These are phyloP conservation scores for Chenopodium formosanum DNA, from an alignment of 148 eudicot species.

Conservation along the genomic window DNA sequence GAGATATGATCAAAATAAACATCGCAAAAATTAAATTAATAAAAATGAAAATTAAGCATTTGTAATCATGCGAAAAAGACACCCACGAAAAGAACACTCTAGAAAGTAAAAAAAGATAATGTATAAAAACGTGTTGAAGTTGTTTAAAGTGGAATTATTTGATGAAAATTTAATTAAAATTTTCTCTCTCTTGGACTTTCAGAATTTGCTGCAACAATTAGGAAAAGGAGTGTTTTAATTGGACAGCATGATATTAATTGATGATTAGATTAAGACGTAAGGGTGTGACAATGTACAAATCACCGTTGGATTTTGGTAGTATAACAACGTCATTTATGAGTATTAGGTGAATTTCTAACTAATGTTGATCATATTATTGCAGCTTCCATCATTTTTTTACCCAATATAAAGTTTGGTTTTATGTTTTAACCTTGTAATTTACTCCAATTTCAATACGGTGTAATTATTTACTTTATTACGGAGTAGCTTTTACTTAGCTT, in stretches of 20 bases:
- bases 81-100: constrained; percentile 22
- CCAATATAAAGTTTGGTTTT: too few species aligned
- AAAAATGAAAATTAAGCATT: too few species aligned
- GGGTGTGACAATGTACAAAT: constrained; percentile 15
- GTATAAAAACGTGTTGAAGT: constrained; percentile 22
- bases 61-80: constrained; percentile 21
- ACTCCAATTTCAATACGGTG: too few species aligned
- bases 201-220: not conserved
- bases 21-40: not conserved
- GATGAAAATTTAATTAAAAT: not conserved
- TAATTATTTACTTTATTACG: too few species aligned
- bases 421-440: too few species aligned
- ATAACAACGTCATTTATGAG: not conserved
- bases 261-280: constrained; percentile 26
- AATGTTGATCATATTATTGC: not conserved
- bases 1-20: constrained; percentile 9
- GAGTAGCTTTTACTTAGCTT: too few species aligned
- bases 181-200: not conserved
- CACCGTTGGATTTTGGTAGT: constrained; percentile 28
- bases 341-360: not conserved
- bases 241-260: not conserved
- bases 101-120: constrained; percentile 6
- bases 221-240: not conserved
- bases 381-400: not conserved
- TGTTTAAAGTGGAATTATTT: not conserved